These are phyloP conservation scores for Silene latifolia DNA, from an alignment of 148 eudicot species.

Conservation along the genomic window DNA sequence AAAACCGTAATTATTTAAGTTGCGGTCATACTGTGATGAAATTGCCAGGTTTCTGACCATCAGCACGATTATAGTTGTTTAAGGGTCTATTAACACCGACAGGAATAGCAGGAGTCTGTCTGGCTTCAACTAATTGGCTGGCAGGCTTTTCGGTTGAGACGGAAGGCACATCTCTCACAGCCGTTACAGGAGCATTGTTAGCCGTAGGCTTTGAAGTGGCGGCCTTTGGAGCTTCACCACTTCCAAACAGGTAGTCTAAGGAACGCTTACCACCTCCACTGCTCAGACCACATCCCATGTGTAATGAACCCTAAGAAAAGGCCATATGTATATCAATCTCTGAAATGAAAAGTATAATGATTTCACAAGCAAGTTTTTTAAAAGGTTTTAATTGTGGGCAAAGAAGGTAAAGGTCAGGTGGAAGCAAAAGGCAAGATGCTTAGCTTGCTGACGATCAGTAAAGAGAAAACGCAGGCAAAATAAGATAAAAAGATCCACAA, in stretches of 20 bases:
- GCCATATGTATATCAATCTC: neutral
- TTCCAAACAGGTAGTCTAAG: slow-evolving; percentile 75
- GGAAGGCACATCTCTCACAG: slow-evolving; percentile 31
- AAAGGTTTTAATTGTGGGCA: too few species aligned
- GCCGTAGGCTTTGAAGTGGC: slow-evolving; percentile 49
- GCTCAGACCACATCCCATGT: slow-evolving; percentile 93
- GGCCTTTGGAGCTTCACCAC: slow-evolving; percentile 67
- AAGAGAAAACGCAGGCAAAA: too few species aligned
- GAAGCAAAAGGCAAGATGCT: too few species aligned
- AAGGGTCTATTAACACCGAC: slow-evolving; percentile 63
- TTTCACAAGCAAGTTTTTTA: too few species aligned
- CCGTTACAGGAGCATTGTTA: slow-evolving; percentile 29
- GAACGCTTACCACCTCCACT: slow-evolving; percentile 94
- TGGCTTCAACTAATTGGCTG: slow-evolving; percentile 38
- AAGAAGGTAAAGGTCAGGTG: too few species aligned
- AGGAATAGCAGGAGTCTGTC: slow-evolving; percentile 67
- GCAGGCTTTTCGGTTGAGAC: slow-evolving; percentile 32
- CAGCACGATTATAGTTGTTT: slow-evolving; percentile 77
- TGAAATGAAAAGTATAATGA: too few species aligned
- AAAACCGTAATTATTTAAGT: neutral
- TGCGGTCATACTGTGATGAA: slow-evolving; percentile 67
- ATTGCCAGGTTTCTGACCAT: slow-evolving; percentile 86
- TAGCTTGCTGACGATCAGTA: too few species aligned
- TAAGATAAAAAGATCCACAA: too few species aligned
- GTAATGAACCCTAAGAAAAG: slow-evolving; percentile 9